A percentile compares a stretch with the other conserved stretches of the same genome.
Conservation (phyloP, 208 protist genomes). For the Leishmania turanica region DNA sequence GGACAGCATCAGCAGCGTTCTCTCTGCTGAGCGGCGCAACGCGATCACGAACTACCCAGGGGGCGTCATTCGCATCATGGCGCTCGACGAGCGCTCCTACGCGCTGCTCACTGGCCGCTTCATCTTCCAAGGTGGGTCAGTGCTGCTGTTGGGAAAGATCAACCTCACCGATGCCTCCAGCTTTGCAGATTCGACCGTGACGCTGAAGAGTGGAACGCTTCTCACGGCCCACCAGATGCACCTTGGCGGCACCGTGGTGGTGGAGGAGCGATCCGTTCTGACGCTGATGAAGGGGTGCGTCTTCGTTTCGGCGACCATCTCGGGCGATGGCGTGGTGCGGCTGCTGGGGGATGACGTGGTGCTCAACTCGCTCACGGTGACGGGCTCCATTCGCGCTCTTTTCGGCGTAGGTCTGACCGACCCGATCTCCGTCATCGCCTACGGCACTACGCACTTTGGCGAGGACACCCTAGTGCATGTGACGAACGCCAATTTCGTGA, state of each 20-base stretch:
- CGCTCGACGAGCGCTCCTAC: slow-evolving; percentile 48
- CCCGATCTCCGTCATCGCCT: slow-evolving; percentile 43
- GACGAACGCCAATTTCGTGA: slow-evolving; percentile 44
- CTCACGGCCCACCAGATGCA: slow-evolving; percentile 45
- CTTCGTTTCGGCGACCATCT: slow-evolving; percentile 44
- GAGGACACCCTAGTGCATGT: slow-evolving; percentile 43
- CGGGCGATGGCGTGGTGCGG: slow-evolving; percentile 42
- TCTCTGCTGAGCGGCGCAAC: slow-evolving; percentile 53
- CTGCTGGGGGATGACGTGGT: slow-evolving; percentile 47
- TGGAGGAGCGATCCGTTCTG: slow-evolving; percentile 52
- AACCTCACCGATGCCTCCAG: slow-evolving; percentile 57
- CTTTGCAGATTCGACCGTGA: slow-evolving; percentile 31
- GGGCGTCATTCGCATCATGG: slow-evolving; percentile 55
- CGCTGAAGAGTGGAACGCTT: slow-evolving; percentile 38
- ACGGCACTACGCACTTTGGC: slow-evolving; percentile 57
- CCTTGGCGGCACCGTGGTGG: slow-evolving; percentile 36
- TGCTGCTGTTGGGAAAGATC: slow-evolving; percentile 51
- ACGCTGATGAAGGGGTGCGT: slow-evolving; percentile 45
- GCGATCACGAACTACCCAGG: slow-evolving; percentile 61
- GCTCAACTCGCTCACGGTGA: slow-evolving; percentile 62
- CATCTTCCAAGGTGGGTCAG: slow-evolving; percentile 50
- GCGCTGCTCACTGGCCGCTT: slow-evolving; percentile 64
- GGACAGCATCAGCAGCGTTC: slow-evolving; percentile 65
- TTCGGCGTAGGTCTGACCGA: slow-evolving; percentile 24
- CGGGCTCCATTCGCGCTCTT: slow-evolving; percentile 32